A percentile compares a stretch with the other conserved stretches of the same genome.
phyloP scores from a whole-genome alignment of 1,139 yeast species.

The Arxiozyma slooffiae region DNA sequence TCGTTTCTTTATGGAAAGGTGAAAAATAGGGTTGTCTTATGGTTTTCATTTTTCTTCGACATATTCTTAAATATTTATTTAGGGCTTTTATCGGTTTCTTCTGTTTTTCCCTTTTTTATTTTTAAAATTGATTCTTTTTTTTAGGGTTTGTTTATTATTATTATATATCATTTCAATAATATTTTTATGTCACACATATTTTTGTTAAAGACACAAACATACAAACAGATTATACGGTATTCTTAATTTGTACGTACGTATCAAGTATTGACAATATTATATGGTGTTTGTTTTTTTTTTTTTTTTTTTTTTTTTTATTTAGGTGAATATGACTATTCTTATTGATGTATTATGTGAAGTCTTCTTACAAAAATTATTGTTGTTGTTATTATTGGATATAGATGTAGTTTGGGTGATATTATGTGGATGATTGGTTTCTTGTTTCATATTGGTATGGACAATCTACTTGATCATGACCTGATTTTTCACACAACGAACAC shows the following conservation, averaged over 20 bases:
- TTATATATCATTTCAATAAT: too few species aligned
- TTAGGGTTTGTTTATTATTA: neutral
- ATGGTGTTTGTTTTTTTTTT: too few species aligned
- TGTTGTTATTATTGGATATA: neutral
- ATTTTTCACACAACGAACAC: constrained; percentile 89
- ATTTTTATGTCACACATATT: neutral
- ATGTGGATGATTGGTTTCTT: constrained; percentile 1
- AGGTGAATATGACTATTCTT: neutral
- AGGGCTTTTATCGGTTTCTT: too few species aligned
- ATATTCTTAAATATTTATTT: too few species aligned
- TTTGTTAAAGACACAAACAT: neutral
- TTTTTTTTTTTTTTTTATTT: too few species aligned
- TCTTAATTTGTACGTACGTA: too few species aligned
- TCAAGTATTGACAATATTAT: neutral
- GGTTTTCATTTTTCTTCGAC: neutral
- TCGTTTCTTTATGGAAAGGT: neutral
- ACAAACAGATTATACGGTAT: too few species aligned
- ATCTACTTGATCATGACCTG: constrained; percentile 76
- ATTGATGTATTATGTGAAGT: neutral
- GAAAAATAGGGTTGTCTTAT: neutral
- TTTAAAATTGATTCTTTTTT: neutral
- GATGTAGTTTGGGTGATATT: neutral
- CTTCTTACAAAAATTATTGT: neutral
- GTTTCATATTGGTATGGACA: constrained; percentile 60
- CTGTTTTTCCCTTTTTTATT: too few species aligned